Evolutionary conservation across 345 rosid species (phyloP).

Genomic region (Syzygium aqueum): DNA sequence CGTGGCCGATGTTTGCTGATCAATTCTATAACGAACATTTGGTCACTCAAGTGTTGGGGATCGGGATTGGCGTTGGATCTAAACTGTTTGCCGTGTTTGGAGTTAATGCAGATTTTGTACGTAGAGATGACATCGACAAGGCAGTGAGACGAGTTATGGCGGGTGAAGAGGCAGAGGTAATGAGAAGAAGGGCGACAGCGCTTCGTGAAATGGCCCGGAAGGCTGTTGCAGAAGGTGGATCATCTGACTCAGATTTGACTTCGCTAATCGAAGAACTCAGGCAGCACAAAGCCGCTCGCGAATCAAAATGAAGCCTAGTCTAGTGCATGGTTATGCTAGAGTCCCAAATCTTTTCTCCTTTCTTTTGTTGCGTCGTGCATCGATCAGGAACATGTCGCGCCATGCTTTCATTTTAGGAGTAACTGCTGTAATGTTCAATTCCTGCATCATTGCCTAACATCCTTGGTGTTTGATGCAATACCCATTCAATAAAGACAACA

Average conservation of each 20-base stretch:
- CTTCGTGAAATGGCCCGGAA: constrained; percentile 11
- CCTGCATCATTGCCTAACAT: neutral
- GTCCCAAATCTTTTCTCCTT: neutral
- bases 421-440: neutral
- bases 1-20: constrained; percentile 13
- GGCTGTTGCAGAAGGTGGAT: constrained; percentile 25
- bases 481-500: neutral
- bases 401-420: neutral
- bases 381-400: neutral
- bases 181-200: neutral
- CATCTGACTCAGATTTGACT: constrained; percentile 8
- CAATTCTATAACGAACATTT: constrained; percentile 1
- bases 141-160: neutral
- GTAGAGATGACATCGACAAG: neutral
- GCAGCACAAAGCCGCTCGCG: neutral
- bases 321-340: neutral
- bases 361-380: neutral
- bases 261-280: neutral
- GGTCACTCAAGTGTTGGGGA: neutral
- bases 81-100: neutral
- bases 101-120: neutral
- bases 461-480: neutral
- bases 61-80: neutral
- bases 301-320: neutral
- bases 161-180: constrained; percentile 5